Evolutionary conservation across 2,329 filamentous ascomycete species (phyloP).

Genomic region (Scedosporium apiospermum): DNA sequence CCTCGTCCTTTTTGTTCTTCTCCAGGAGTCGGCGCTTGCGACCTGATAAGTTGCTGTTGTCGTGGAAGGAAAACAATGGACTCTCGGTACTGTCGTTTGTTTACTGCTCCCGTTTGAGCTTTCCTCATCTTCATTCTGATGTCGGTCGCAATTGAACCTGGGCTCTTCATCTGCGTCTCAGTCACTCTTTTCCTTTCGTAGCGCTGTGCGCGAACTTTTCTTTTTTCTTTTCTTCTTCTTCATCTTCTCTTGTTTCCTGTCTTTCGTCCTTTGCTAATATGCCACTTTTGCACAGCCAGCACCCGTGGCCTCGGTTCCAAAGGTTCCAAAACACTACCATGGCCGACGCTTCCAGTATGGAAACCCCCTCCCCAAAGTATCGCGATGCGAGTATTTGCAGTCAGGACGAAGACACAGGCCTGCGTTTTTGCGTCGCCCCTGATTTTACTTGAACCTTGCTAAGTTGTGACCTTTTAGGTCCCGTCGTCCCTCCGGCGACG

Average conservation of each 20-base stretch:
- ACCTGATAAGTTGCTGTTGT: neutral
- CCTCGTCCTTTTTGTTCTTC: neutral
- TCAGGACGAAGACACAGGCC: no score
- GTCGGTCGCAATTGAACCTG: neutral
- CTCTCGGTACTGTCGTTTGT: neutral
- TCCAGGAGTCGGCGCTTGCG: neutral
- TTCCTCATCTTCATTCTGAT: neutral
- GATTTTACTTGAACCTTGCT: neutral
- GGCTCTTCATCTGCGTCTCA: neutral
- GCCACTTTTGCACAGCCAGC: constrained; percentile 19
- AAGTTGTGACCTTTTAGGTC: constrained; percentile 8
- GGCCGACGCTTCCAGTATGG: constrained; percentile 4
- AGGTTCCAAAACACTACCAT: constrained; percentile 6
- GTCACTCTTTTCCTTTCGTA: neutral
- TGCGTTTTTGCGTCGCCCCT: no score
- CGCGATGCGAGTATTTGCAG: neutral
- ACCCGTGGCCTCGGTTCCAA: constrained; percentile 5
- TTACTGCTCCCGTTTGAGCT: neutral
- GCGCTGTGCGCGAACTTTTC: neutral
- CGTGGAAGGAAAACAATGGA: neutral
- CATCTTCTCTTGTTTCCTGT: no score
- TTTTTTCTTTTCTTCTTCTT: neutral
- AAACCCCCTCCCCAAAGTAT: neutral
- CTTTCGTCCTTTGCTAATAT: constrained; percentile 23
- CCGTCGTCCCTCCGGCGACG: constrained; percentile 3